Base-by-base conservation (phyloP, 208 protist genomes). In the Leishmania aethiopica region DNA sequence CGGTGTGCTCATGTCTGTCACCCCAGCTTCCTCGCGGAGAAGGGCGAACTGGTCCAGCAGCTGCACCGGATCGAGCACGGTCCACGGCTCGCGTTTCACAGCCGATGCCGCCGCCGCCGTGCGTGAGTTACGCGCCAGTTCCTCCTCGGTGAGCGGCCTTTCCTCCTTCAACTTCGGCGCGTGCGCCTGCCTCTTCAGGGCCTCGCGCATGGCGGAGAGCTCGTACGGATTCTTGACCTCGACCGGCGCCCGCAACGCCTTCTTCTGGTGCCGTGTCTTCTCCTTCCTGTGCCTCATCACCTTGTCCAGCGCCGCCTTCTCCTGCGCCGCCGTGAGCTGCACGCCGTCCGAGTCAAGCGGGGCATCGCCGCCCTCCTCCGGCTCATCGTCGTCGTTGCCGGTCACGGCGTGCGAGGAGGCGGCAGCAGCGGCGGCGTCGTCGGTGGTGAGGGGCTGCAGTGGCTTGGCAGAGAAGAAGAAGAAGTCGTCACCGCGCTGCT, bases 391-490 rank as follows among this genome's bases (percentile, higher is more conserved):
- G 0, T 69, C 47, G 32, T 80, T n/a, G 22, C 82, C 47, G 47
- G 70, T 78, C 49, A 77, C 35, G 37, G 79, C 84, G 11, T 59
- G 28, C 37, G 79, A 88, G 51, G 77, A 64, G n/a, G 81, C 75
- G 67, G 78, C 84, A 32, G 28, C 32, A 42, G 35, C 57, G 10
- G n/a, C 47, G 70, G 45, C n/a, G 71, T 8, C n/a, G 32, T 25
- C 57, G 42, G 85, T 83, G 5, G 55, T 74, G 42, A 80, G 35
- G 1, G 75, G 77, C 28, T 92, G 81, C 69, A 88, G 82, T 47
- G 90, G 86, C 55, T 89, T 81, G n/a, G 94, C 93, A 11, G 93
- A 95, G 82, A 99, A 99, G 85, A 99, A 99, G 80, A 97, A 90
- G 80, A 97, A 99, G 2, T 81, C 57, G 66, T 98, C 95, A 28